Evolutionary conservation across 805 yeast species (phyloP), one percentile per base, ranked within the genome.

Genomic region (Ogataea pignaliae): DNA sequence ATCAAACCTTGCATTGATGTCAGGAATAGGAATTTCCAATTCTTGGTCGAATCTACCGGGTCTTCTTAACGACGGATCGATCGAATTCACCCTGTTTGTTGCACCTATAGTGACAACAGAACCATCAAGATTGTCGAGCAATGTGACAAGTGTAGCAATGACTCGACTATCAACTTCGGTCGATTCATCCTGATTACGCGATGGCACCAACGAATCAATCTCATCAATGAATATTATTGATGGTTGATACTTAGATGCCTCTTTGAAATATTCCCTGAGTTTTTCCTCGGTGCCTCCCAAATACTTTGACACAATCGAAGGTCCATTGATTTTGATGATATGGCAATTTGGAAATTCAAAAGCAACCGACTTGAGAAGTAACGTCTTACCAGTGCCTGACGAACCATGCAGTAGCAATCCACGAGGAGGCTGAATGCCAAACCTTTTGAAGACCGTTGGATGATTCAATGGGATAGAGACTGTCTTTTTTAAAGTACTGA

Each of bases 331-430:
- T 3, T 85, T 81, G 37, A 93, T 71, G 0, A 91, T 81, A 63
- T 91, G 99, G 0, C 95, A 95, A 48, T 83, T 75, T 1, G 65
- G 50, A 1, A 77, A 70, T 46, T 85, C 91, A 49, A 79, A 73
- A 0, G 96, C 95, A 10, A 91, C 81, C 26, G 96, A 84, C 43
- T 86, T 75, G 32, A 93, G 70, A 8, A 93, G 72, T 88, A 90
- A 79, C 1, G 97, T 86, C 61, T 91, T 91, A 41, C 99, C 99
- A 0, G 97, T 91, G 3, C 99, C 99, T 2, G 98, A 93, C 3
- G 97, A 96, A 0, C 99, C 99, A 66, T 90, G 95, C n/a, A 93
- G 66, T 29, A 93, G 63, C 1, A 93, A 86, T 36, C 98, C 98
- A 21, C 97, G 72, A 12, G 97, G 97, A 9, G 99, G 97, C 9